Evolutionary conservation across 345 rosid genomes (phyloP).

Genomic region (Dipteronia sinensis): DNA sequence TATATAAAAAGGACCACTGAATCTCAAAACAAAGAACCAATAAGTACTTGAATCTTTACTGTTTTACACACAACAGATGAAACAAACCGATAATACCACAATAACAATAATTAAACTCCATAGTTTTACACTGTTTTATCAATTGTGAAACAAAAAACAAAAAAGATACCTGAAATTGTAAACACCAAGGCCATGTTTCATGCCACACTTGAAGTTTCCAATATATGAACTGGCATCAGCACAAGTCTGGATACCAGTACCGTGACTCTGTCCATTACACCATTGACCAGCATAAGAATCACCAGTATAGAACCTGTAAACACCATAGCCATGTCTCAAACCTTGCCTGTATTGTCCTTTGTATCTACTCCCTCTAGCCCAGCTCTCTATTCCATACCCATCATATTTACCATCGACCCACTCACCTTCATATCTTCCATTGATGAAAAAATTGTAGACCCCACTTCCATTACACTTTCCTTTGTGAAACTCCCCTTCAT

Average conservation of each 20-base stretch:
- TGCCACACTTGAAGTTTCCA: slow-evolving; percentile 85
- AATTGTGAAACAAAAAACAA: neutral
- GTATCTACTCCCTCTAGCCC: slow-evolving; percentile 93
- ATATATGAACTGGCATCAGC: slow-evolving; percentile 82
- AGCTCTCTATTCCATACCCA: slow-evolving; percentile 88
- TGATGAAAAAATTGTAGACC: slow-evolving; percentile 72
- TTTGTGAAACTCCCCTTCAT: slow-evolving; percentile 87
- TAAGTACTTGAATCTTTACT: no score
- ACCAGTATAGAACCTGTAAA: slow-evolving; percentile 80
- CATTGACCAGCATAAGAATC: slow-evolving; percentile 94
- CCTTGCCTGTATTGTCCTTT: slow-evolving; percentile 88
- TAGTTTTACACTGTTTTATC: no score
- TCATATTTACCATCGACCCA: slow-evolving; percentile 93
- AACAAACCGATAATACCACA: no score
- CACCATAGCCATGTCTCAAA: slow-evolving; percentile 77
- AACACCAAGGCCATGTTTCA: slow-evolving; percentile 90
- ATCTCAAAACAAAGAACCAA: no score
- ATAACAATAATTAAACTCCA: no score
- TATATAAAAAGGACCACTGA: no score
- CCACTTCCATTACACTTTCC: slow-evolving; percentile 94
- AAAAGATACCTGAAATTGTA: slow-evolving; percentile 74
- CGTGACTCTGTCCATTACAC: slow-evolving; percentile 96
- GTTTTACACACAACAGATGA: no score
- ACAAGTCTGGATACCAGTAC: slow-evolving; percentile 84
- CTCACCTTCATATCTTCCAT: slow-evolving; percentile 92